phyloP scores from a whole-genome alignment of 108 stramenopile genomes.

The Cyclotella atomus region DNA sequence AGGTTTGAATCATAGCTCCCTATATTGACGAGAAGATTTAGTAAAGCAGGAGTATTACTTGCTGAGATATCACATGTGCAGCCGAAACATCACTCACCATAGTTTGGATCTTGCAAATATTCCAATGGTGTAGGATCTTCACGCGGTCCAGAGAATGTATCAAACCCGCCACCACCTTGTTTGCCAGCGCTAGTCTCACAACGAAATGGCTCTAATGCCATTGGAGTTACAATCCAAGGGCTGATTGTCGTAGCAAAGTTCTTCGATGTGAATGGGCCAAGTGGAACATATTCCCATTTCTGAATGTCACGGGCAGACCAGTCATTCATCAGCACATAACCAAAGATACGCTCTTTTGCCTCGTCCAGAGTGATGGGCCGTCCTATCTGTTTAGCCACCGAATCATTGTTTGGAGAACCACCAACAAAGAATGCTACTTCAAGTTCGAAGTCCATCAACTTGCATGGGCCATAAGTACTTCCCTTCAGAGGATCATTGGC shows the following conservation, averaged over 20 bases:
- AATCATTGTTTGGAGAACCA: slow-evolving; percentile 54
- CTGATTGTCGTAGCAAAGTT: slow-evolving; percentile 91
- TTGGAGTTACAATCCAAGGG: slow-evolving; percentile 90
- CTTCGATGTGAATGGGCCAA: slow-evolving; percentile 95
- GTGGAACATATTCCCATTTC: slow-evolving; percentile 94
- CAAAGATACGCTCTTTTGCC: slow-evolving; percentile 90
- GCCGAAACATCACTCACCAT: slow-evolving; percentile 27
- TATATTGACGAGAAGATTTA: not conserved
- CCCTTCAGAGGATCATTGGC: slow-evolving; percentile 71
- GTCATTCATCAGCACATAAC: slow-evolving; percentile 92
- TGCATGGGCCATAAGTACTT: slow-evolving; percentile 77
- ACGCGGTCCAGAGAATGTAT: not conserved
- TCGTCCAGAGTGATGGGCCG: slow-evolving; percentile 67
- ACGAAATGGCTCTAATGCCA: slow-evolving; percentile 77
- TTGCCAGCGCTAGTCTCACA: slow-evolving; percentile 59
- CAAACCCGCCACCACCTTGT: slow-evolving; percentile 30
- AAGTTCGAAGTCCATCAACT: slow-evolving; percentile 90
- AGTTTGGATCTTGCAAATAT: slow-evolving; percentile 77
- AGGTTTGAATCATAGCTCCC: slow-evolving; percentile 81
- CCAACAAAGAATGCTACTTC: slow-evolving; percentile 94
- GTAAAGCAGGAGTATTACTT: not conserved
- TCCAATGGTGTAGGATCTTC: slow-evolving; percentile 71
- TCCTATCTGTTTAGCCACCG: slow-evolving; percentile 36
- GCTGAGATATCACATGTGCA: not conserved
- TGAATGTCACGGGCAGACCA: slow-evolving; percentile 91